phyloP scores from a whole-genome alignment of 805 yeast species.

The Wickerhamomyces silvicola region DNA sequence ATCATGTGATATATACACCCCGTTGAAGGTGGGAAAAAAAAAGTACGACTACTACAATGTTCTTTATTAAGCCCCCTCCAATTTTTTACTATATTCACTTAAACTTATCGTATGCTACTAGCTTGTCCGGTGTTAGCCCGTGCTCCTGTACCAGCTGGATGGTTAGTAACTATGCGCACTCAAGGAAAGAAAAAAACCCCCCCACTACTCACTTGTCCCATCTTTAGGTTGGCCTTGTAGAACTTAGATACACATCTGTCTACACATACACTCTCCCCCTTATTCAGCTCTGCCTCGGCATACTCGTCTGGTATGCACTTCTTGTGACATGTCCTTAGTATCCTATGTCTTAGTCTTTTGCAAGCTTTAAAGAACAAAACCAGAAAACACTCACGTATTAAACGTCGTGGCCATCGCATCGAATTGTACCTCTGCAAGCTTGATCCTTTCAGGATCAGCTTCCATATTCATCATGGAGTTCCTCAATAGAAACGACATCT shows the following conservation, averaged over 20 bases:
- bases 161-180: slow-evolving; percentile 8
- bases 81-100: slow-evolving; percentile 1
- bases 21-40: no score
- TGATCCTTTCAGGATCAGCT: slow-evolving; percentile 54
- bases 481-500: slow-evolving; percentile 59
- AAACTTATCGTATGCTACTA: slow-evolving; percentile 16
- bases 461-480: slow-evolving; percentile 38
- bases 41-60: background rate
- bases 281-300: slow-evolving; percentile 76
- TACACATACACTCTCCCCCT: slow-evolving; percentile 77
- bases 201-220: slow-evolving; percentile 40
- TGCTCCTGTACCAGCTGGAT: slow-evolving; percentile 16
- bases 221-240: slow-evolving; percentile 59
- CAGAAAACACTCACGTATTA: slow-evolving; percentile 27
- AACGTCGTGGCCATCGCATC: slow-evolving; percentile 55
- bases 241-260: slow-evolving; percentile 86
- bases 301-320: slow-evolving; percentile 87
- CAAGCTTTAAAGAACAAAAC: background rate
- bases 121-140: slow-evolving; percentile 17
- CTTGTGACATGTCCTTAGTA: slow-evolving; percentile 54
- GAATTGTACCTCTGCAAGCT: slow-evolving; percentile 61
- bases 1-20: background rate
- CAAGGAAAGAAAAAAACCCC: background rate
- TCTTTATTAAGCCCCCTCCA: background rate
- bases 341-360: slow-evolving; percentile 24